Conservation (phyloP, 208 protist genomes). For the Acanthamoeba culbertsoni region DNA sequence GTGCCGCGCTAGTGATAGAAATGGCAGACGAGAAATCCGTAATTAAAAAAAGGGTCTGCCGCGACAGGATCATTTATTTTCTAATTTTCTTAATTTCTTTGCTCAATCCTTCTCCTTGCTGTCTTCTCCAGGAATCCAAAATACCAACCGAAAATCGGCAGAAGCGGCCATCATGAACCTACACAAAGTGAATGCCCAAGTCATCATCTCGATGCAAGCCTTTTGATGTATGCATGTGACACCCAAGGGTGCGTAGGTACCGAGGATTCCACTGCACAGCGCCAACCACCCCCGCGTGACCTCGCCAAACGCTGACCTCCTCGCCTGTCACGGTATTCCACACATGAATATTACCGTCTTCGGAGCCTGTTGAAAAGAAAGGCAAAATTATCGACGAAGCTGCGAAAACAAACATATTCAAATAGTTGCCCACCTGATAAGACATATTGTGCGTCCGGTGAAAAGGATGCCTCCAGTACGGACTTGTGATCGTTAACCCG, state of each 20-base stretch:
- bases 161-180: slow-evolving; percentile 41
- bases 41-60: too few relatives aligned
- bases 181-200: background rate
- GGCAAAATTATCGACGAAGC: background rate
- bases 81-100: too few relatives aligned
- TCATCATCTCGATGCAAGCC: background rate
- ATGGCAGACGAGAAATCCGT: too few relatives aligned
- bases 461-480: slow-evolving; percentile 73
- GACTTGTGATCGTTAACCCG: slow-evolving; percentile 62
- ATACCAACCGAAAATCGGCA: background rate
- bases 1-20: too few relatives aligned
- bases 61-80: too few relatives aligned
- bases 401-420: background rate
- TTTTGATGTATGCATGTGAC: background rate
- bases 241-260: background rate
- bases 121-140: slow-evolving; percentile 2
- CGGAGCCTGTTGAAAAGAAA: slow-evolving; percentile 3
- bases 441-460: slow-evolving; percentile 73
- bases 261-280: slow-evolving; percentile 73
- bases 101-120: slow-evolving; percentile 2
- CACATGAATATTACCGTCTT: slow-evolving; percentile 74
- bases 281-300: slow-evolving; percentile 57
- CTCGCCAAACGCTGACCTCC: slow-evolving; percentile 65
- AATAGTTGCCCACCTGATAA: background rate
- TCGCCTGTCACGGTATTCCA: slow-evolving; percentile 69